Conservation (phyloP, 208 protist genomes). For the Acanthamoeba sp. region DNA sequence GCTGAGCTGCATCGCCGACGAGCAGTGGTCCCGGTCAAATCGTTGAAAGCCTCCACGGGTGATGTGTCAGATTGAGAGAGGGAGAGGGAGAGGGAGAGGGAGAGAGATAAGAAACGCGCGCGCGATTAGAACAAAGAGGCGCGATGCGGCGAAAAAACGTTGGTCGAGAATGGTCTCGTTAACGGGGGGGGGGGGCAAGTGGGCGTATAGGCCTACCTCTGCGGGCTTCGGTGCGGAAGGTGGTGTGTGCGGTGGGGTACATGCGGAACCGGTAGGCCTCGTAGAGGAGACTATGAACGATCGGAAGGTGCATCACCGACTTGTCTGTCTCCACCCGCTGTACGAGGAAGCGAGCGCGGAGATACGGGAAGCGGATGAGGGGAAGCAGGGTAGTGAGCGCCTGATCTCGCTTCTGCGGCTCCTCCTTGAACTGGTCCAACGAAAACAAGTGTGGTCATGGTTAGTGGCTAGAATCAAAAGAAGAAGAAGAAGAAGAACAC, state of each 20-base stretch:
- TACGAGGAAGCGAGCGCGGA: not conserved
- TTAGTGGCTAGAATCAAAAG: no score
- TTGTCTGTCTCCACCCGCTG: not conserved
- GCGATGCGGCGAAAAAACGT: no score
- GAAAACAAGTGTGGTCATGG: no score
- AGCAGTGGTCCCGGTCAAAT: slow-evolving; percentile 3
- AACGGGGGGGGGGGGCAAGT: no score
- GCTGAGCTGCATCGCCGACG: not conserved
- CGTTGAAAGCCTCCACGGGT: not conserved
- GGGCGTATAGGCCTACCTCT: not conserved
- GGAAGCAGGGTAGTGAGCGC: not conserved
- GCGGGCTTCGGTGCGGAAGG: not conserved
- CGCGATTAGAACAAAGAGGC: no score
- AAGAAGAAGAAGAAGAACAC: no score
- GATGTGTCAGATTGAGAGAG: not conserved
- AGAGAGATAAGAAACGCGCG: no score
- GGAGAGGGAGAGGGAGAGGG: not conserved
- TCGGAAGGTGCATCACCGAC: slow-evolving; percentile 1
- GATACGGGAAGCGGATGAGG: slow-evolving; percentile 14
- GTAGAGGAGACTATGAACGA: slow-evolving; percentile 10
- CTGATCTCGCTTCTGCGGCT: slow-evolving; percentile 1
- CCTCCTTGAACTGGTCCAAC: not conserved
- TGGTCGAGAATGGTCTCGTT: no score
- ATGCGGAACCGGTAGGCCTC: slow-evolving; percentile 21
- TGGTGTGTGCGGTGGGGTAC: not conserved